Evolutionary conservation across 495 filamentous ascomycete genomes (phyloP), one percentile per base, ranked within the genome.

Genomic region (Neurospora sp.): DNA sequence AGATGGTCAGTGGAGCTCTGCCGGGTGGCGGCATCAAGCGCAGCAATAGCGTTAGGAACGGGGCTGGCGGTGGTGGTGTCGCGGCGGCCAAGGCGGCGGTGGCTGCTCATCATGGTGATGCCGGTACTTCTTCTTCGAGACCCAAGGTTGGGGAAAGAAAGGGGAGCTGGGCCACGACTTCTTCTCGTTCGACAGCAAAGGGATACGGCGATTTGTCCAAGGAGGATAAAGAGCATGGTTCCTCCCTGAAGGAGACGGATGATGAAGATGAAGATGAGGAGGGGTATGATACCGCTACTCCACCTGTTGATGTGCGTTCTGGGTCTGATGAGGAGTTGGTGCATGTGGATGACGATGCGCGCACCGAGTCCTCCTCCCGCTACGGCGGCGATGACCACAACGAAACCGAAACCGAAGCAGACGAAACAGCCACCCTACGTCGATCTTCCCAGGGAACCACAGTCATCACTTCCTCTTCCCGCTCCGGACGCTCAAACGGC

Each of bases 1-100:
- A 97, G 78, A 94, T 98, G 22, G 91, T 87, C 9, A 89, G 90
- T 71, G 97, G 97, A 77, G 85, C 22, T 18, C 12, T 90, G 6
- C 82, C 87, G 6, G 81, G 84, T 6, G 90, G 91, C 12, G 82
- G 84, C 71, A 85, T 89, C 74, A 90, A 89, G 75, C 87, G 88
- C 72, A 85, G 86, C 80, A 83, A 88, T 78, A 87, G 84, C 76
- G 85, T 87, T 73, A 85, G 85, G 74, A 92, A 90, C 27, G 88
- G 92, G 74, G 91, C 89, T 76, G 92, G 89, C 27, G 85, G 89
- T 59, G 86, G 85, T 4, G 83, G 86, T 0, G 53, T 65, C 22
- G 53, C 53, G 53, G 53, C 53, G 27, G 53, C 27, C 3, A 65
- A 37, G 53, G 53, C 53, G 14, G 53, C 53, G 27, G 53, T 65